Conservation (phyloP, 306 rosid species). For the Cucumis hystrix region DNA sequence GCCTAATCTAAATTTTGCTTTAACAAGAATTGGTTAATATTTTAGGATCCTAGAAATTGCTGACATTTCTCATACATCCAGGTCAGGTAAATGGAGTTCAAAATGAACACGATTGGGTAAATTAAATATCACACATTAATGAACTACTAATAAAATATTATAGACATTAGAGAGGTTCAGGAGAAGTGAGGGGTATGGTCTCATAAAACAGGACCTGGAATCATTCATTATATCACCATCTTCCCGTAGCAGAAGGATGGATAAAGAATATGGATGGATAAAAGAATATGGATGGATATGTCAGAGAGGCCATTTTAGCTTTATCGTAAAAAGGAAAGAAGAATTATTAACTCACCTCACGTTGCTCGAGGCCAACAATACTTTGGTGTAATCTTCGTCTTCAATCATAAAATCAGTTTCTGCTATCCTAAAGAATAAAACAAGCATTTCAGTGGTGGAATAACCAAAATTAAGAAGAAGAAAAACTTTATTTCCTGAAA, state of each 20-base stretch:
- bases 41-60: neutral
- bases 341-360: constrained; percentile 6
- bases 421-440: constrained; percentile 4
- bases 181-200: neutral
- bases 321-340: neutral
- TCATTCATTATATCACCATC: neutral
- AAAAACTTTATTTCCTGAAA: neutral
- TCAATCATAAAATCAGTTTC: constrained; percentile 14
- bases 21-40: too few species aligned
- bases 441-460: neutral
- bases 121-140: neutral
- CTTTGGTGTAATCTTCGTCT: neutral
- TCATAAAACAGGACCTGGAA: neutral
- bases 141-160: neutral
- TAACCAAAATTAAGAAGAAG: neutral
- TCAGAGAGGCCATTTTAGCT: constrained; percentile 5
- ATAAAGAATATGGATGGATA: constrained; percentile 1
- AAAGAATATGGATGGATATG: constrained; percentile 4
- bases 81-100: neutral
- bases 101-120: neutral
- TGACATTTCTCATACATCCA: neutral
- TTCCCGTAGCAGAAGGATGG: neutral
- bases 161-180: neutral
- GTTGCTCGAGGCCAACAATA: constrained; percentile 6
- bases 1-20: too few species aligned